Percentiles rank a stretch among this genome's conserved stretches.
Conservation (phyloP, 2,329 filamentous ascomycete genomes). For the Plectosphaerella plurivora region DNA sequence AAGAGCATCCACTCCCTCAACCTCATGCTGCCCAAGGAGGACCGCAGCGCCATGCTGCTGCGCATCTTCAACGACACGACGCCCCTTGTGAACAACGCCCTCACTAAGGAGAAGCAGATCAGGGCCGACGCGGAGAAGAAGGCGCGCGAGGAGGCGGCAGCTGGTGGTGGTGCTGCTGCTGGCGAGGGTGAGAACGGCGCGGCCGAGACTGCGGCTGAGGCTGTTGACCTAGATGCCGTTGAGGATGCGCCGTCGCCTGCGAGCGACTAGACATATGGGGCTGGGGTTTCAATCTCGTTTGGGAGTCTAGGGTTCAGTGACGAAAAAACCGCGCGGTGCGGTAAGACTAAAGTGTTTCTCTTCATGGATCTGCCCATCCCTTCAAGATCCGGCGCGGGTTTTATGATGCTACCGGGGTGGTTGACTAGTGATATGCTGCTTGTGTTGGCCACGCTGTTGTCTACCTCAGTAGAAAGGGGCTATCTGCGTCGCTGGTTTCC, state of each 20-base stretch:
- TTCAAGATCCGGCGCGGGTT: too few relatives aligned
- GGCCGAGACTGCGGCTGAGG: not conserved
- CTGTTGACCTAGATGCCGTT: not conserved
- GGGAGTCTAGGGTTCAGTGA: too few relatives aligned
- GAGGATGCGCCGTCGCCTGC: slow-evolving; percentile 1
- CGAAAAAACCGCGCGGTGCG: too few relatives aligned
- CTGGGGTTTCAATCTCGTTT: not conserved
- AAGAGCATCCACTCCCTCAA: slow-evolving; percentile 89
- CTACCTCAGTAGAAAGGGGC: too few relatives aligned
- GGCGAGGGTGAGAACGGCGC: not conserved
- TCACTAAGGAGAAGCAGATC: slow-evolving; percentile 40
- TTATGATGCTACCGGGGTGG: too few relatives aligned
- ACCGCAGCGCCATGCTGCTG: slow-evolving; percentile 85
- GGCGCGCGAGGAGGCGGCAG: slow-evolving; percentile 13
- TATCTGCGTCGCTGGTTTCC: too few relatives aligned
- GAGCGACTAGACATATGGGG: not conserved
- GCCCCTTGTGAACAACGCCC: slow-evolving; percentile 69
- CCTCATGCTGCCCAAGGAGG: slow-evolving; percentile 97
- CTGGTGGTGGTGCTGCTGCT: not conserved
- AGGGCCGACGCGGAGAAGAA: slow-evolving; percentile 25
- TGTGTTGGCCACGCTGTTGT: too few relatives aligned
- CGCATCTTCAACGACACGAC: slow-evolving; percentile 87
- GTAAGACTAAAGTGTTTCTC: too few relatives aligned
- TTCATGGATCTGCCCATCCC: too few relatives aligned
- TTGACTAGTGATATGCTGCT: too few relatives aligned